Conservation (phyloP, 495 filamentous ascomycete species). For the Penicillium dipodomyicola region DNA sequence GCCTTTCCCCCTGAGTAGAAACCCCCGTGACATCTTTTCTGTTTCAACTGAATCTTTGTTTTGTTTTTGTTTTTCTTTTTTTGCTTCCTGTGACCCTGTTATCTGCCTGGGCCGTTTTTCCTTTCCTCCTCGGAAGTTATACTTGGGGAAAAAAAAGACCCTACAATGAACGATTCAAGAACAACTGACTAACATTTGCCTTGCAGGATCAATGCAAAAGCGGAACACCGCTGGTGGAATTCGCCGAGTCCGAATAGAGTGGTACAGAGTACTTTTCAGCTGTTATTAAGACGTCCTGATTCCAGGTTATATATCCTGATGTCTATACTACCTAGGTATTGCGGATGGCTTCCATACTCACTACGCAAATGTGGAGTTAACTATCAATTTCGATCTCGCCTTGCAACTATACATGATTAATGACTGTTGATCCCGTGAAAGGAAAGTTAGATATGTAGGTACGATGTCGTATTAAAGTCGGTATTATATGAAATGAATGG, state of each 20-base stretch:
- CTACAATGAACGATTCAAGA: neutral
- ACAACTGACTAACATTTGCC: constrained; percentile 28
- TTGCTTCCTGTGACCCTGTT: no score
- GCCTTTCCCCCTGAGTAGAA: neutral
- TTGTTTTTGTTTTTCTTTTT: no score
- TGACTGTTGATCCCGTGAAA: no score
- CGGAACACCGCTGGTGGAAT: constrained; percentile 57
- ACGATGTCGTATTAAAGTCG: no score
- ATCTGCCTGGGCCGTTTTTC: neutral
- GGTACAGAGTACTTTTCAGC: neutral
- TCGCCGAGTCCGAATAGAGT: constrained; percentile 30
- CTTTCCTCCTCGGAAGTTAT: neutral
- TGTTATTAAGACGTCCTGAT: neutral
- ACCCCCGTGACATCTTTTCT: neutral
- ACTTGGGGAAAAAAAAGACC: neutral
- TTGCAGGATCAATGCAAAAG: constrained; percentile 58
- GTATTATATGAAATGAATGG: no score
- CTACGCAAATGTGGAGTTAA: neutral
- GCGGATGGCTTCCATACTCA: no score
- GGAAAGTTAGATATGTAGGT: no score
- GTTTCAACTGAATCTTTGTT: neutral
- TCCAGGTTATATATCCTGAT: no score
- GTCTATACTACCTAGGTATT: no score
- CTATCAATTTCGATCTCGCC: neutral
- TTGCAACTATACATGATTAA: no score